These are phyloP conservation scores for Albophoma yamanashiensis DNA, from an alignment of 2,329 filamentous ascomycete species.

Conservation along the genomic window DNA sequence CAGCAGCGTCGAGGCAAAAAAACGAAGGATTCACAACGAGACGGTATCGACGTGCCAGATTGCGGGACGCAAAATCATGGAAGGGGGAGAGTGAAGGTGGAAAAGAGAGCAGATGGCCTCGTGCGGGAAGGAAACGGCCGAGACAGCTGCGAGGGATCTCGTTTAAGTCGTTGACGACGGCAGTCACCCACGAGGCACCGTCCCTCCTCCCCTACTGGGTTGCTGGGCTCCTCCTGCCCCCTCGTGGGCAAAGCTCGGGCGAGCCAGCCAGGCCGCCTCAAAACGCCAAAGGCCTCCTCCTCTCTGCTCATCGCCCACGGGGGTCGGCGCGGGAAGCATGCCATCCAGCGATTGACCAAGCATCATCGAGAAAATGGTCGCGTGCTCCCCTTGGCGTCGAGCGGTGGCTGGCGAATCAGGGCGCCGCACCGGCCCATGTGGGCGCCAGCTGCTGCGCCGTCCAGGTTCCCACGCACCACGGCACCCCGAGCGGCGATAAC, in stretches of 20 bases:
- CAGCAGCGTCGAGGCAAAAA: not conserved
- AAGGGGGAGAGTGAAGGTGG: not conserved
- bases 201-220: not conserved
- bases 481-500: not conserved
- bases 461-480: not conserved
- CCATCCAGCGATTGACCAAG: constrained; percentile 23
- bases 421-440: constrained; percentile 22
- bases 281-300: not conserved
- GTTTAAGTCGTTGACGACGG: not conserved
- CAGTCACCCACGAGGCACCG: not conserved
- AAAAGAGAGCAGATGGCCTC: not conserved
- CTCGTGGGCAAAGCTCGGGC: not conserved
- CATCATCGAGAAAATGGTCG: constrained; percentile 32
- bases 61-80: not conserved
- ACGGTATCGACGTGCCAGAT: not conserved
- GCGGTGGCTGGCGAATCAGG: constrained; percentile 20
- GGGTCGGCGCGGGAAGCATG: not conserved
- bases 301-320: not conserved
- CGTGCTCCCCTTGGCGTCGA: constrained; percentile 21
- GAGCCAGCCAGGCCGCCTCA: not conserved
- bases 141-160: not conserved
- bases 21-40: not conserved
- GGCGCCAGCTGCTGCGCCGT: not conserved
- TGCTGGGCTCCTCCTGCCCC: not conserved
- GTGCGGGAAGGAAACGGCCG: not conserved